Conservation (phyloP, 1,284 basidiomycete genomes). For the Cryptococcus sp. region DNA sequence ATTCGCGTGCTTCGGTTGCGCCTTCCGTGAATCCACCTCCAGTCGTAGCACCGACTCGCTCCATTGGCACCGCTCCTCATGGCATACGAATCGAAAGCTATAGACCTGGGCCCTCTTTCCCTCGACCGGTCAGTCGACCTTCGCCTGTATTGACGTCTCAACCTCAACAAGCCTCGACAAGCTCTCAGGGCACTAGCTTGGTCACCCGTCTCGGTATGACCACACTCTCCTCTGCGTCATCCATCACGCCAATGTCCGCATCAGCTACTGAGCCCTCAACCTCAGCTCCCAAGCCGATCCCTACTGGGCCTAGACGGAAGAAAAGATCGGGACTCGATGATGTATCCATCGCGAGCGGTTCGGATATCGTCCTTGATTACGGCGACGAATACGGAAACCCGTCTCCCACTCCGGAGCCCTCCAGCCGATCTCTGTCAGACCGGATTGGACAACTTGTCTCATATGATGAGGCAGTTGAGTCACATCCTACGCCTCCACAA, state of each 20-base stretch:
- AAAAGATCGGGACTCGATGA: neutral
- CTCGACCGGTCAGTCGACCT: no score
- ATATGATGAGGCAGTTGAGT: neutral
- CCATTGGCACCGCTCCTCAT: neutral
- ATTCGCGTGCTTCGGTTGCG: no score
- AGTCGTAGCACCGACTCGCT: neutral
- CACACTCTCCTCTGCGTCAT: no score
- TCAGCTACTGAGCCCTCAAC: no score
- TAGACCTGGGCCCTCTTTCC: slow-evolving; percentile 10
- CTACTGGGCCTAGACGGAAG: neutral
- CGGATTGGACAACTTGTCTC: neutral
- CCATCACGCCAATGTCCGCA: no score
- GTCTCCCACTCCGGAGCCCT: neutral
- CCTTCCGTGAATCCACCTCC: neutral
- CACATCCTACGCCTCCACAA: neutral
- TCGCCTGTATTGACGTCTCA: no score
- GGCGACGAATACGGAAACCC: slow-evolving; percentile 17
- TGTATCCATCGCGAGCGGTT: neutral
- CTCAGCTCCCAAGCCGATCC: no score
- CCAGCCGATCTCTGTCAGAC: neutral
- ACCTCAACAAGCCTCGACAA: no score
- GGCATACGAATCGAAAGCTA: slow-evolving; percentile 23
- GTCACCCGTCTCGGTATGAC: no score
- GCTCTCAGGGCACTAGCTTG: no score
- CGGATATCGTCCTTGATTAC: slow-evolving; percentile 22